Conservation (phyloP, 1,139 yeast genomes). For the Suhomyces panamericanus region DNA sequence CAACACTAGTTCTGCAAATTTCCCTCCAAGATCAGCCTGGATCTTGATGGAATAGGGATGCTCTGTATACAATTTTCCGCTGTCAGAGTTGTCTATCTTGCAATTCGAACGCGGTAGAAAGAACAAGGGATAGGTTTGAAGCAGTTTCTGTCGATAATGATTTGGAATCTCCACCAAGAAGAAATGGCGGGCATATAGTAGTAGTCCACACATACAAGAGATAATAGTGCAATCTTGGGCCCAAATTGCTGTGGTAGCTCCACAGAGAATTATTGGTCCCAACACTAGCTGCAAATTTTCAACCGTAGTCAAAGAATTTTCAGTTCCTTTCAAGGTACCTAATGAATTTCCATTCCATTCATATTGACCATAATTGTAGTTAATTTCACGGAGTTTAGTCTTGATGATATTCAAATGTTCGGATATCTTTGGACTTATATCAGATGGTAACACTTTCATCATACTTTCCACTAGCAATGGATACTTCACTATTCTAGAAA, state of each 20-base stretch:
- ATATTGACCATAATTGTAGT: constrained; percentile 14
- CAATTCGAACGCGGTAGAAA: not conserved
- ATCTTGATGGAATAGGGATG: not conserved
- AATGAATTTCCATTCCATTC: too few species aligned
- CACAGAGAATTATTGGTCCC: not conserved
- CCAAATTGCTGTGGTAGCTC: not conserved
- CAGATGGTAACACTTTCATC: constrained; percentile 20
- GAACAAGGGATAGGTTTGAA: not conserved
- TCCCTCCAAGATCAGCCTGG: not conserved
- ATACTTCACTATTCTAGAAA: constrained; percentile 52
- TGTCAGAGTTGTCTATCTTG: not conserved
- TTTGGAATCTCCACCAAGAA: not conserved
- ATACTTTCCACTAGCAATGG: constrained; percentile 48
- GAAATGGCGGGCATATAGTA: not conserved
- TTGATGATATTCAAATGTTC: constrained; percentile 18
- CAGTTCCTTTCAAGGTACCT: not conserved
- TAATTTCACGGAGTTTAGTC: constrained; percentile 27
- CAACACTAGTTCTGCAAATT: not conserved
- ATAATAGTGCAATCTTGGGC: too few species aligned
- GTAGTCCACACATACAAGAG: not conserved
- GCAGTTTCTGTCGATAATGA: not conserved
- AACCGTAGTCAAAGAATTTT: too few species aligned
- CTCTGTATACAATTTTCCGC: not conserved
- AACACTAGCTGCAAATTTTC: not conserved
- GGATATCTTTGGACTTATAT: constrained; percentile 5